Percentiles rank a stretch among this genome's conserved stretches.
Evolutionary conservation across 306 rosid genomes (phyloP).

Genomic region (Medicago lupulina): DNA sequence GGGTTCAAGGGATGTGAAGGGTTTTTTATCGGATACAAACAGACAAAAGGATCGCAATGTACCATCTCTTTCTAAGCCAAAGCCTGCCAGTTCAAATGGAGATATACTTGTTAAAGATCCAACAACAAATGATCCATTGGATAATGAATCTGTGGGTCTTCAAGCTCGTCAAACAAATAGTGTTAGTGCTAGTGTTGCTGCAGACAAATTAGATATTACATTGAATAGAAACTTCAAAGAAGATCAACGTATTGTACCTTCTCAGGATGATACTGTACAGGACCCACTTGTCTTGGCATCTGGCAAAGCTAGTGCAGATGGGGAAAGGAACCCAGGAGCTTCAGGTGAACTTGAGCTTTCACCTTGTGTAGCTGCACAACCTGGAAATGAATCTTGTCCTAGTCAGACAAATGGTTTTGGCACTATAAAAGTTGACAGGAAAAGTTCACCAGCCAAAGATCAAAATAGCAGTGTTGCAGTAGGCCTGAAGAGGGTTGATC

Average conservation of each 20-base stretch:
- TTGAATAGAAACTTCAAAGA: conserved; percentile 50
- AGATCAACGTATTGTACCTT: conserved; percentile 49
- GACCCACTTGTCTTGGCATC: conserved; percentile 50
- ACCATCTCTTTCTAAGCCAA: conserved; percentile 64
- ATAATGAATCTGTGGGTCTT: conserved; percentile 57
- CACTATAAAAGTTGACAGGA: conserved; percentile 60
- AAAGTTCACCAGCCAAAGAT: conserved; percentile 59
- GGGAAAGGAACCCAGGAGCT: conserved; percentile 50
- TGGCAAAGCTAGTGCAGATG: conserved; percentile 54
- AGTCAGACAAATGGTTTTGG: conserved; percentile 69
- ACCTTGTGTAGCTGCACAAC: conserved; percentile 50
- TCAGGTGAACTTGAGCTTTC: conserved; percentile 53
- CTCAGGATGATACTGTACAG: conserved; percentile 52
- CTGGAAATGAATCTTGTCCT: conserved; percentile 61
- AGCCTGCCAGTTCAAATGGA: conserved; percentile 73
- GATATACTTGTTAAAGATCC: conserved; percentile 52
- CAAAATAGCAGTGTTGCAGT: conserved; percentile 61
- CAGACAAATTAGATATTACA: conserved; percentile 59
- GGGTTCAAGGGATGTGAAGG: conserved; percentile 66
- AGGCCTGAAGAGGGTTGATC: conserved; percentile 64
- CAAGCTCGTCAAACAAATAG: conserved; percentile 47
- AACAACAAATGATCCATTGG: conserved; percentile 53
- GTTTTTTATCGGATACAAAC: conserved; percentile 55
- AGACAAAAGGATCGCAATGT: conserved; percentile 63
- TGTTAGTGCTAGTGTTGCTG: conserved; percentile 54